Conservation (phyloP, 2,329 filamentous ascomycete genomes). For the Mycocentrospora acerina region DNA sequence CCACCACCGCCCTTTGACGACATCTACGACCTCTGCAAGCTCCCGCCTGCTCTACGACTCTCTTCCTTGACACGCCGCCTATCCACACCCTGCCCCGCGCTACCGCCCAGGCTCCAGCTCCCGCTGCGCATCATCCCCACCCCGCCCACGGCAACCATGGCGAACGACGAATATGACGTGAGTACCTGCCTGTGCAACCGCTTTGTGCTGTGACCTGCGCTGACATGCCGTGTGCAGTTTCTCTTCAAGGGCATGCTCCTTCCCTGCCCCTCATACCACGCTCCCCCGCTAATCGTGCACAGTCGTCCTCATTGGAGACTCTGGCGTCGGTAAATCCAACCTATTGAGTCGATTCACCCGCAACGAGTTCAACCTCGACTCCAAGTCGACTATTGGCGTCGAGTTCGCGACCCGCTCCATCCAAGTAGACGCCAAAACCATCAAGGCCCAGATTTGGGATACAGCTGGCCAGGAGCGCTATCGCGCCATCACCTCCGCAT, state of each 20-base stretch:
- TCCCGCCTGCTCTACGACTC: conserved; percentile 1
- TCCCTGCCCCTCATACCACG: conserved; percentile 6
- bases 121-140: conserved; percentile 11
- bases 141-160: conserved; percentile 63
- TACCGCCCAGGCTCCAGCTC: conserved; percentile 8
- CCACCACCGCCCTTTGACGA: conserved; percentile 8
- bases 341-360: conserved; percentile 98
- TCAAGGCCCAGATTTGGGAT: conserved; percentile 99
- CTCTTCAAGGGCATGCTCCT: conserved; percentile 86
- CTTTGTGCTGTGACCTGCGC: conserved; percentile 19
- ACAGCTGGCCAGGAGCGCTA: conserved; percentile 98
- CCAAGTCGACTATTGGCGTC: conserved; percentile 99
- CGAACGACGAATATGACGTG: conserved; percentile 99
- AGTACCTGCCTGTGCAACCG: conserved; percentile 47
- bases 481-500: conserved; percentile 97
- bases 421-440: conserved; percentile 98
- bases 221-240: conserved; percentile 63
- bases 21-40: conserved; percentile 5
- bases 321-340: conserved; percentile 99
- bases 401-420: conserved; percentile 99
- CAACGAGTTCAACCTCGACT: conserved; percentile 99
- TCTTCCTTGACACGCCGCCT: neutral
- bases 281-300: conserved; percentile 35
- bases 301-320: conserved; percentile 99
- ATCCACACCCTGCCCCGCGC: conserved; percentile 2